Conservation (phyloP, 352 stramenopile species). For the Globisporangium cylindrosporum region DNA sequence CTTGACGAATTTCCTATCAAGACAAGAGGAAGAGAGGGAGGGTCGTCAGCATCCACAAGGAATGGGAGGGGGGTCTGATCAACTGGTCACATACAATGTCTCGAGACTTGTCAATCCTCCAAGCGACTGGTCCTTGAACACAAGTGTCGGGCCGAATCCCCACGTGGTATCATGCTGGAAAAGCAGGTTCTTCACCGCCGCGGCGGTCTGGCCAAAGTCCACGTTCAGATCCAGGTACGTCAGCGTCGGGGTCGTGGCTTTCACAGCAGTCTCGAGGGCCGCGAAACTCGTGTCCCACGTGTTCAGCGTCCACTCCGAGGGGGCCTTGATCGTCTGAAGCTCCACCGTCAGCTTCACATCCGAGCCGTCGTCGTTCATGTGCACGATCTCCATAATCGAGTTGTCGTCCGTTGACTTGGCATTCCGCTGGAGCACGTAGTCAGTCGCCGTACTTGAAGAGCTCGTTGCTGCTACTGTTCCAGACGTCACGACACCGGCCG, state of each 20-base stretch:
- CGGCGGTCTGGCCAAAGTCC: neutral
- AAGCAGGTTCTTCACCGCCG: conserved; percentile 6
- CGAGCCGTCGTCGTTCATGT: conserved; percentile 14
- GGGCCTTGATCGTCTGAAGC: conserved; percentile 23
- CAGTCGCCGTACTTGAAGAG: conserved; percentile 5
- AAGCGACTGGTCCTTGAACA: conserved; percentile 19
- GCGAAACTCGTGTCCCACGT: conserved; percentile 27
- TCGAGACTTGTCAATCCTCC: conserved; percentile 27
- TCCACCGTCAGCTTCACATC: conserved; percentile 12
- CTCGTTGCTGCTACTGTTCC: neutral
- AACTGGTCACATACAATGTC: conserved; percentile 20
- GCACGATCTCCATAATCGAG: conserved; percentile 23
- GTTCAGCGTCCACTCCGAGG: conserved; percentile 28
- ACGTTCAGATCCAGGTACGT: conserved; percentile 22
- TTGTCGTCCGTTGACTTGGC: conserved; percentile 9
- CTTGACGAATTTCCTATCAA: conserved; percentile 28
- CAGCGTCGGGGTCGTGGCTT: conserved; percentile 24
- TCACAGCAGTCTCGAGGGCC: conserved; percentile 13
- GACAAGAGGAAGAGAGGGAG: neutral
- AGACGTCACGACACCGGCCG: neutral
- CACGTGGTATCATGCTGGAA: conserved; percentile 15
- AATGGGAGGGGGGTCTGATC: neutral
- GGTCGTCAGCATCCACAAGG: neutral
- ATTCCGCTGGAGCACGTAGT: conserved; percentile 32
- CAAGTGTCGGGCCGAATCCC: conserved; percentile 20